These are phyloP conservation scores for Curvularia verruculosa DNA, from an alignment of 2,329 filamentous ascomycete genomes.

Conservation along the genomic window DNA sequence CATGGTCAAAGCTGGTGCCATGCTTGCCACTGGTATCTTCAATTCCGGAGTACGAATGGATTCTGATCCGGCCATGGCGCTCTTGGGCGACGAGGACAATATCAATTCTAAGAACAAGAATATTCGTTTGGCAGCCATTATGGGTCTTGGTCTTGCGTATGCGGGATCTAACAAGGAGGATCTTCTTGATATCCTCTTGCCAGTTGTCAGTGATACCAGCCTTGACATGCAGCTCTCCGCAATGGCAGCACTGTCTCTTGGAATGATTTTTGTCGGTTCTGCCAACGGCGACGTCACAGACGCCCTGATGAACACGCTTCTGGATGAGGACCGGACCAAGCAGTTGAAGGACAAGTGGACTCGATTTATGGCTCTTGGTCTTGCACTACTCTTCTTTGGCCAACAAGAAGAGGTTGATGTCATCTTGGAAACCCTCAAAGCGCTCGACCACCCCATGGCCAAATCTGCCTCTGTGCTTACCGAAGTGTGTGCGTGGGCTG, in stretches of 20 bases:
- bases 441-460: slow-evolving; percentile 94
- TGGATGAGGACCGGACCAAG: slow-evolving; percentile 89
- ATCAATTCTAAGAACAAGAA: slow-evolving; percentile 78
- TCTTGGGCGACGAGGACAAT: slow-evolving; percentile 80
- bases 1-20: slow-evolving; percentile 86
- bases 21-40: slow-evolving; percentile 93
- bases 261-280: slow-evolving; percentile 90
- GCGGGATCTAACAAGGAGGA: slow-evolving; percentile 93
- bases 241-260: slow-evolving; percentile 90
- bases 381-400: slow-evolving; percentile 93
- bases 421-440: slow-evolving; percentile 94
- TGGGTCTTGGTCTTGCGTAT: slow-evolving; percentile 94
- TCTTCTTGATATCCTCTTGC: slow-evolving; percentile 81
- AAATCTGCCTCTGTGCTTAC: slow-evolving; percentile 94
- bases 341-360: slow-evolving; percentile 99
- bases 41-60: slow-evolving; percentile 91
- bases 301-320: slow-evolving; percentile 86
- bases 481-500: slow-evolving; percentile 97
- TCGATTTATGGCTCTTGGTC: slow-evolving; percentile 90
- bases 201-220: slow-evolving; percentile 82
- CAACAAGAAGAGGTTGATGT: slow-evolving; percentile 99
- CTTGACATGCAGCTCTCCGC: slow-evolving; percentile 95
- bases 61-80: slow-evolving; percentile 85
- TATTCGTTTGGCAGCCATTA: slow-evolving; percentile 83
- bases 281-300: slow-evolving; percentile 90